Base-by-base conservation (phyloP, 2,329 filamentous ascomycete species). In the Nectriaceae sp. region DNA sequence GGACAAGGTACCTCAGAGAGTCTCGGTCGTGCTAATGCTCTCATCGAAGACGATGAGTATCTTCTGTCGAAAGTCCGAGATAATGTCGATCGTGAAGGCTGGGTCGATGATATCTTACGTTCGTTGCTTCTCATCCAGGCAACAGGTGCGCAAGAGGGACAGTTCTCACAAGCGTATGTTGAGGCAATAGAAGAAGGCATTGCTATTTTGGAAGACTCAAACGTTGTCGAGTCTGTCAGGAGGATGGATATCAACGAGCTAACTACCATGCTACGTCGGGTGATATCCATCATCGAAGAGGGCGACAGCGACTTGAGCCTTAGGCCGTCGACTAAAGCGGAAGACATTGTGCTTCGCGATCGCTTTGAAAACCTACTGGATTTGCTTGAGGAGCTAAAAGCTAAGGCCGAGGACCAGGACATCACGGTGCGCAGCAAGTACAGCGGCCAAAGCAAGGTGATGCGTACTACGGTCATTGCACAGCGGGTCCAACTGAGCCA, bases 401-500 rank as follows among this genome's bases (percentile, higher is more conserved):
- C 69, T 26, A 69, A 68, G 37, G 74, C 80, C 15, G 65, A 75
- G 39, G 67, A 72, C 38, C 64, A 72, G 4, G 71, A 75, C 10
- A 74, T 72, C 31, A 69, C 75, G 4, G 76, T 95, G 22, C 84
- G 85, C 53, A 95, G 86, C 70, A 87, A 86, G 64, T 88, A 94
- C 66, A 86, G 86, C 58, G 78, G 87, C 11, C 85, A 87, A 54
- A 81, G 80, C 69, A 85, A 83, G 55, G 83, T 87, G 37, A 70
- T 90, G 35, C 79, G 90, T 38, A 90, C 89, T 1, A 93, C 89
- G 0, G 83, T 93, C 24, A 83, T 93, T 42, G 88, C 88, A 15
- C 88, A 93, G 63, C 88, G 89, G 64, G 88, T 94, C 16, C 85
- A 91, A 61, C 76, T 94, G 35, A 90, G 87, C 69, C 87, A 84